Percentiles rank a stretch among this genome's conserved stretches.
Evolutionary conservation across 2,329 filamentous ascomycete species (phyloP).

Genomic region (Didymella arachidicola): DNA sequence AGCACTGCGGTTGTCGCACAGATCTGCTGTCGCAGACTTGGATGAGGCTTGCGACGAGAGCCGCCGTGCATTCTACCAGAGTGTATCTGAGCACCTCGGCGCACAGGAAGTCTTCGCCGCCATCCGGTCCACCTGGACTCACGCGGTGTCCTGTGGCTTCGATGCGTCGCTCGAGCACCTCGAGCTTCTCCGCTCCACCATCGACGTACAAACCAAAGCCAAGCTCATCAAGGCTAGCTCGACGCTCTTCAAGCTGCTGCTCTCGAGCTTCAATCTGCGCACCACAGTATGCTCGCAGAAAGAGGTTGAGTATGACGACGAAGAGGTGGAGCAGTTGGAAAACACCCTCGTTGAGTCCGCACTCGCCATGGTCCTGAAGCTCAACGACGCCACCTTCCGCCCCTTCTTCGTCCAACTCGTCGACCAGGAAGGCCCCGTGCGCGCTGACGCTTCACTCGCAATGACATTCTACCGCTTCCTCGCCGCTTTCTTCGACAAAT

Average conservation of each 20-base stretch:
- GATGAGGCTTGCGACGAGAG: constrained; percentile 69
- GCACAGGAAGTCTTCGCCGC: constrained; percentile 78
- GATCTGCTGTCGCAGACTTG: constrained; percentile 70
- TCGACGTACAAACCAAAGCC: constrained; percentile 80
- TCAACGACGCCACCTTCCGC: constrained; percentile 92
- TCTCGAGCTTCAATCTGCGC: constrained; percentile 70
- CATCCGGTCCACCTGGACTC: constrained; percentile 74
- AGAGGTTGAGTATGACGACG: constrained; percentile 56
- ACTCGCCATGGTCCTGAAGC: constrained; percentile 92
- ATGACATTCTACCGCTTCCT: constrained; percentile 85
- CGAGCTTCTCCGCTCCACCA: constrained; percentile 71
- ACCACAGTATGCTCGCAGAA: constrained; percentile 47
- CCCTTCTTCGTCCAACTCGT: constrained; percentile 88
- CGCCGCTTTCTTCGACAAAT: constrained; percentile 77
- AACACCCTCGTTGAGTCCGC: constrained; percentile 71
- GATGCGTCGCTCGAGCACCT: constrained; percentile 69
- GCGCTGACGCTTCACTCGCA: constrained; percentile 58
- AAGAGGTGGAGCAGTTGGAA: constrained; percentile 68
- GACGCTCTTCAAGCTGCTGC: constrained; percentile 68
- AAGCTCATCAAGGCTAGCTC: constrained; percentile 77
- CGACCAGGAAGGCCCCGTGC: constrained; percentile 68
- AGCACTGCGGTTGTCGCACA: constrained; percentile 75
- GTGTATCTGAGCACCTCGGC: constrained; percentile 79
- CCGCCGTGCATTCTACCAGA: constrained; percentile 72
- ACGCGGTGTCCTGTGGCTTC: constrained; percentile 68